Evolutionary conservation across 306 rosid species (phyloP), one percentile per base, ranked within the genome.

Genomic region (Quercus wislizeni): DNA sequence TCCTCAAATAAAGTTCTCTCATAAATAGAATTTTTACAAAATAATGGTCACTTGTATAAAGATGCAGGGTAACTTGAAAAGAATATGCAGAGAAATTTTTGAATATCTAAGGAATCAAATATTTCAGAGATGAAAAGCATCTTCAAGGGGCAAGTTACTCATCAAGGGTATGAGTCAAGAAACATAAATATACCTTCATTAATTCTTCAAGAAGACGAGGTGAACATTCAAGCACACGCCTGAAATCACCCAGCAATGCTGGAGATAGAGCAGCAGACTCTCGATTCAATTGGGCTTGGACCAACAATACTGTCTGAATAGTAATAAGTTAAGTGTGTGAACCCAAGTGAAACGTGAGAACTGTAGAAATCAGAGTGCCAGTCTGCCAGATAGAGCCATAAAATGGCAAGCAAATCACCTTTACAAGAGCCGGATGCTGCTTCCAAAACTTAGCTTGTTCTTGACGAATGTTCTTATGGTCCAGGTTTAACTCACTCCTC

Each of bases 391-490:
- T 76, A 25, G 57, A 65, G 70, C 33, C 69, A 56, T 31, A 70
- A 65, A 30, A 75, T 73, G 54, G 21, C 54, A 70, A n/a, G 81
- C 68, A 25, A 82, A 56, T 68, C 88, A 96, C 99, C 96, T 96
- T 96, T 81, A 93, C 98, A 70, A 93, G 89, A 51, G 97, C 90
- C 70, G 99, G 99, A 89, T 91, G 98, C 86, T 96, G 98, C 88
- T 93, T 93, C 99, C 97, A 91, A 90, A 96, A 96, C 85, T 96
- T 96, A 55, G 98, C 93, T 81, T 96, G 98, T 88, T 96, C 99
- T 85, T 96, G 99, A 90, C 93, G 93, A 72, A 93, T 93, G 90
- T 93, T 96, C 88, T 96, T 96, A 71, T 90, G 98, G 89, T 96
- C 98, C 80, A 96, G 91, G 88, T 96, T 96, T 81, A 96, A 84